Percentiles rank a stretch among this genome's conserved stretches.
phyloP scores from a whole-genome alignment of 2,329 filamentous ascomycete genomes.

The Dactylellina drechsleri region DNA sequence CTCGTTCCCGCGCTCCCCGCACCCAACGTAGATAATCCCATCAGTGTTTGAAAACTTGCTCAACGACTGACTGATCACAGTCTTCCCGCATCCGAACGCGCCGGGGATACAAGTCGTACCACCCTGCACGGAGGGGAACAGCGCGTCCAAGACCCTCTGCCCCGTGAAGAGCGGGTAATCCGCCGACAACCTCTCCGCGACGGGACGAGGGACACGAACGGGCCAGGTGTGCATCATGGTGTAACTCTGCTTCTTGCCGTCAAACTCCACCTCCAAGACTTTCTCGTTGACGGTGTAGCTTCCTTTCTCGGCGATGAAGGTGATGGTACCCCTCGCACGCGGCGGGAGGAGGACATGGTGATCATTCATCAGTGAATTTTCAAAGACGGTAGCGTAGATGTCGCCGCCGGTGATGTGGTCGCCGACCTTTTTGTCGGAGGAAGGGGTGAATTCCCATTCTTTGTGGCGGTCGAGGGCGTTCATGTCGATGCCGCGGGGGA shows the following conservation, averaged over 20 bases:
- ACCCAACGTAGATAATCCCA: slow-evolving; percentile 96
- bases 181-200: slow-evolving; percentile 89
- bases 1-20: slow-evolving; percentile 92
- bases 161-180: slow-evolving; percentile 94
- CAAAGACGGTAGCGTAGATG: slow-evolving; percentile 91
- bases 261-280: slow-evolving; percentile 94
- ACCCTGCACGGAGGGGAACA: slow-evolving; percentile 96
- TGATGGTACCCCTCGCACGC: slow-evolving; percentile 89
- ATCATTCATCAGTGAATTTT: slow-evolving; percentile 92
- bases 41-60: slow-evolving; percentile 99
- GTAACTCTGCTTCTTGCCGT: slow-evolving; percentile 92
- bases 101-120: slow-evolving; percentile 98
- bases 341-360: slow-evolving; percentile 95
- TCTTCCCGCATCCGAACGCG: slow-evolving; percentile 99
- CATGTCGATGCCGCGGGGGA: slow-evolving; percentile 89
- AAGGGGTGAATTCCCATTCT: slow-evolving; percentile 96
- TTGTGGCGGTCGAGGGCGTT: slow-evolving; percentile 88
- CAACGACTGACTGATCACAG: slow-evolving; percentile 96
- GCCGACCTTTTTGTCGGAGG: slow-evolving; percentile 82
- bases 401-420: slow-evolving; percentile 97
- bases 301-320: slow-evolving; percentile 86
- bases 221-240: slow-evolving; percentile 99
- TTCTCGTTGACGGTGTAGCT: slow-evolving; percentile 94
- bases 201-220: slow-evolving; percentile 91
- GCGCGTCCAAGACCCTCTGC: slow-evolving; percentile 92